phyloP scores from a whole-genome alignment of 495 filamentous ascomycete genomes.

The Pyrenula massariospora region DNA sequence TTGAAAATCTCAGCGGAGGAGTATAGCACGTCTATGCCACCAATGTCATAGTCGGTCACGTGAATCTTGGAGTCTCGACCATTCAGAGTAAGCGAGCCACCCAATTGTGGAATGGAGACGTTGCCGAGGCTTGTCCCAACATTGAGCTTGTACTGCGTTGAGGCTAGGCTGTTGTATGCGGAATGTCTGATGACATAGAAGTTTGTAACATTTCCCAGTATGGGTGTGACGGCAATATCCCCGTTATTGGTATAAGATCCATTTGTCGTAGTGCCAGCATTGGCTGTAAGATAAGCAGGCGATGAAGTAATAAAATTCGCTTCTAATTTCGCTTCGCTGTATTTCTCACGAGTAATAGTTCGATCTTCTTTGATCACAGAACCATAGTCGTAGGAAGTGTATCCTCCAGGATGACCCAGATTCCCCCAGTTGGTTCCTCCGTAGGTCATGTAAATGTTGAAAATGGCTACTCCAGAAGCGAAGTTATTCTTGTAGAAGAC shows the following conservation, averaged over 20 bases:
- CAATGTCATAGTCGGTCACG: constrained; percentile 62
- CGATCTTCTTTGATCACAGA: constrained; percentile 58
- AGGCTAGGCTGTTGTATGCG: constrained; percentile 41
- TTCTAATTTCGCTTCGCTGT: constrained; percentile 64
- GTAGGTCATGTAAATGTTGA: constrained; percentile 62
- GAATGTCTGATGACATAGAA: constrained; percentile 59
- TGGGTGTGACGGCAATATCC: constrained; percentile 44
- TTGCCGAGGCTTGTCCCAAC: constrained; percentile 49
- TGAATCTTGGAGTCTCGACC: constrained; percentile 68
- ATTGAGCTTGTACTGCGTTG: constrained; percentile 48
- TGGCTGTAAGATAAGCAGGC: constrained; percentile 49
- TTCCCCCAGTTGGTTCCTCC: constrained; percentile 86
- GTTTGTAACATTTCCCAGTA: constrained; percentile 37
- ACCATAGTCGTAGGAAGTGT: constrained; percentile 67
- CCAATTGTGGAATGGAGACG: constrained; percentile 52
- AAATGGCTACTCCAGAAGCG: constrained; percentile 45
- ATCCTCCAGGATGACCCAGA: constrained; percentile 58
- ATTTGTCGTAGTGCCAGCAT: constrained; percentile 35
- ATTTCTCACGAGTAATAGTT: constrained; percentile 58
- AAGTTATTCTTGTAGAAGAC: constrained; percentile 77
- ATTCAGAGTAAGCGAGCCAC: constrained; percentile 47
- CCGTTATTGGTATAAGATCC: constrained; percentile 34
- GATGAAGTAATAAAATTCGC: constrained; percentile 62
- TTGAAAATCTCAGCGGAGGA: constrained; percentile 69
- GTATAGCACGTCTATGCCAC: constrained; percentile 53